Percentiles rank a stretch among this genome's conserved stretches.
These are phyloP conservation scores for Leishmania lainsoni DNA, from an alignment of 208 protist genomes.

Conservation along the genomic window DNA sequence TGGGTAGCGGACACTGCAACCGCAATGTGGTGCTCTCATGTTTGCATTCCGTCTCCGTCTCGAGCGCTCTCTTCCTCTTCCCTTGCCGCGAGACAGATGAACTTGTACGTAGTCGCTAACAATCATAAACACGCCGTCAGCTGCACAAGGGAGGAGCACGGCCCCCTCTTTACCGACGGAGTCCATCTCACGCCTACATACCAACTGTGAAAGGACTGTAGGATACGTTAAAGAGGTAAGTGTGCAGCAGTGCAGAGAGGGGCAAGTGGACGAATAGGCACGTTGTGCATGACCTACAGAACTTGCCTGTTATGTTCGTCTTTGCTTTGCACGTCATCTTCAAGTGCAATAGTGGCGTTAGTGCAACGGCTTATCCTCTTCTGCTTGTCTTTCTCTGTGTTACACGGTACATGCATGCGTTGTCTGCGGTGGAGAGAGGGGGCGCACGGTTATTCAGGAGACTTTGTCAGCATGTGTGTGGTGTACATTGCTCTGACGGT, in stretches of 20 bases:
- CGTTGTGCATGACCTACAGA: background rate
- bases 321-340: background rate
- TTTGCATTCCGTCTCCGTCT: background rate
- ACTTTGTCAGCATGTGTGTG: background rate
- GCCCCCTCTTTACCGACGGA: background rate
- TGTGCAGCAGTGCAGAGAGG: background rate
- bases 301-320: background rate
- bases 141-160: background rate
- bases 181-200: background rate
- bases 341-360: background rate
- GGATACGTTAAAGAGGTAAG: background rate
- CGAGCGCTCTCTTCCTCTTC: background rate
- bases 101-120: background rate
- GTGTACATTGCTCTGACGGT: background rate
- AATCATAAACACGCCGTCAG: background rate
- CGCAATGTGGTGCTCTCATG: background rate
- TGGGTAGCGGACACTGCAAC: background rate
- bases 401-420: background rate
- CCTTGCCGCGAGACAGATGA: background rate
- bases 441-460: background rate
- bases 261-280: background rate
- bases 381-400: background rate
- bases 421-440: conserved; percentile 4
- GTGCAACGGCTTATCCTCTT: conserved; percentile 1
- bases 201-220: background rate